Percentiles rank a stretch among this genome's conserved stretches.
Evolutionary conservation across 2,329 filamentous ascomycete genomes (phyloP).

Genomic region (Karstenula rhodostoma): DNA sequence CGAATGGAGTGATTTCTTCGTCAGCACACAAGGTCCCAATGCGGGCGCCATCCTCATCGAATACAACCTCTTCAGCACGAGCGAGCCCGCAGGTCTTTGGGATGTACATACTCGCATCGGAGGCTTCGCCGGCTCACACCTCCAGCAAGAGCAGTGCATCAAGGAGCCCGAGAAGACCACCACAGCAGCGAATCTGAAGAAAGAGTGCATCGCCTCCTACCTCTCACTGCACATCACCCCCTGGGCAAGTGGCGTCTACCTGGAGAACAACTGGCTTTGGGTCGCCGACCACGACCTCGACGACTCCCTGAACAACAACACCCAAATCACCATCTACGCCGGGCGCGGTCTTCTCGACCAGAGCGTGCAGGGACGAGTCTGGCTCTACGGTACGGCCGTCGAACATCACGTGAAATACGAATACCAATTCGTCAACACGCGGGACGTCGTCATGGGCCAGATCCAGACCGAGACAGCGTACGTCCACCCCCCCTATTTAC

Average conservation of each 20-base stretch:
- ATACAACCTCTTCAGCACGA: conserved; percentile 68
- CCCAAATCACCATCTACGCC: conserved; percentile 83
- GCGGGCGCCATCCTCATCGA: conserved; percentile 75
- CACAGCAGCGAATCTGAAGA: conserved; percentile 58
- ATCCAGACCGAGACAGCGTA: conserved; percentile 93
- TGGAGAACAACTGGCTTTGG: conserved; percentile 95
- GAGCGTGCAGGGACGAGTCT: conserved; percentile 48
- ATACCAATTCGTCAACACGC: conserved; percentile 81
- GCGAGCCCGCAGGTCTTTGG: conserved; percentile 79
- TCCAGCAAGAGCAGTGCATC: conserved; percentile 78
- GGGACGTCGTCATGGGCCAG: conserved; percentile 80
- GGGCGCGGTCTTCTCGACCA: conserved; percentile 84
- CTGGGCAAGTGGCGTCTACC: conserved; percentile 68
- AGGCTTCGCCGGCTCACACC: conserved; percentile 77
- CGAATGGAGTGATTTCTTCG: conserved; percentile 76
- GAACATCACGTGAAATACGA: conserved; percentile 73
- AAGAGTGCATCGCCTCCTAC: conserved; percentile 77
- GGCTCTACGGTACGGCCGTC: conserved; percentile 71
- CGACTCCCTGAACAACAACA: conserved; percentile 65
- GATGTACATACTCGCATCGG: conserved; percentile 88
- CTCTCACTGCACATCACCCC: conserved; percentile 58
- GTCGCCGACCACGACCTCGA: conserved; percentile 85
- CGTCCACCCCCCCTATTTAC: conserved; percentile 21
- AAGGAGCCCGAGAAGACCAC: conserved; percentile 73
- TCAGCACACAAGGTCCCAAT: conserved; percentile 72